Evolutionary conservation across 176 grass and related monocot genomes (phyloP), one percentile per base, ranked within the genome.

Genomic region (Cenchrus americanus): DNA sequence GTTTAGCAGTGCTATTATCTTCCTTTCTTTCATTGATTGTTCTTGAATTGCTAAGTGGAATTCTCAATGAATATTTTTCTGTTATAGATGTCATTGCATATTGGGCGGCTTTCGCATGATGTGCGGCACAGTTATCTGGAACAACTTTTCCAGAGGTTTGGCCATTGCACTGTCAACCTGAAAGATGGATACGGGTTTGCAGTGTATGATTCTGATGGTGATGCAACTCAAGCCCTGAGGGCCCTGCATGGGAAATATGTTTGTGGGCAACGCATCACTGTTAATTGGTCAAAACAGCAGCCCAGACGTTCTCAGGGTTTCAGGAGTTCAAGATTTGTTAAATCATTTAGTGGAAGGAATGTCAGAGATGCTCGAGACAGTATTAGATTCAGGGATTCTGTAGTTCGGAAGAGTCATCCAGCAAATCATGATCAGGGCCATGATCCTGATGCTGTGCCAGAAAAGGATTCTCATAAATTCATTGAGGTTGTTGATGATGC

Each of bases 141-240:
- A 66, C 76, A 63, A 70, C 37, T 87, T 73, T 92, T 87, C 62
- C 76, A 50, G 80, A 87, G 23, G n/a, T 92, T 84, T 81, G 91
- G 91, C 23, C 50, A 1, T 60, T 92, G 91, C 73, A 84, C 64
- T 9, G 66, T 90, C 59, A 81, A 75, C 18, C 37, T 90, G 54
- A 90, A 90, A 83, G 78, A 88, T 76, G 78, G 88, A 76, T 90
- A 93, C 60, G 85, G 85, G 63, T 93, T 93, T 90, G 91, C 76
- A 50, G 78, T 90, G 2, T 93, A 76, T 90, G 85, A 83, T 82
- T 69, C 66, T 83, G 82, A 52, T 65, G 53, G 32, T 69, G 78
- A 90, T 83, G 85, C 91, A 59, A 73, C 83, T 80, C 83, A 78
- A 83, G 91, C 88, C 58, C 5, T 93, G 60, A 54, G 62, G 62